Evolutionary conservation across 164 flowering plant species (phyloP), one percentile per base, ranked within the genome.

Genomic region (Macadamia tetraphylla): DNA sequence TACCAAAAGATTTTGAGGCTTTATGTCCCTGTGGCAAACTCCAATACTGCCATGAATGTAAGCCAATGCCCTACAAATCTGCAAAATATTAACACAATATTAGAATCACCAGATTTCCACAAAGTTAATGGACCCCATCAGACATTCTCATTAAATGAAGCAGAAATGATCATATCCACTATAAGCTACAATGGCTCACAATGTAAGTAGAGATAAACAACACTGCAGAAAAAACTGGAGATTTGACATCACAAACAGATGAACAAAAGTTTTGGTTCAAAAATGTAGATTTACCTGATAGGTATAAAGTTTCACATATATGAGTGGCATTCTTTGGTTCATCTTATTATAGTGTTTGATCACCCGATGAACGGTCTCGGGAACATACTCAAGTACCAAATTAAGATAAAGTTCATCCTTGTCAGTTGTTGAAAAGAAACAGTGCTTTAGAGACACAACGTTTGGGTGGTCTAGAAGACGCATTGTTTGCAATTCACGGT

Each of bases 401-500:
- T 86, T 86, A 9, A 86, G 85, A 71, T 77, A 86, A 49, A 84
- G 85, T 64, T 86, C 90, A 44, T 83, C 80, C 74, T 84, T 86
- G 46, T 81, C 85, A 60, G 87, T 86, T 30, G 90, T 86, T 69
- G 90, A 86, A 72, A 81, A 84, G 85, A 86, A 86, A 69, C 88
- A 86, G 66, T 86, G 90, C 71, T 82, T 84, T 69, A 86, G 70
- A 29, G 80, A 67, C 30, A 84, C 85, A 60, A 81, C 79, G 75
- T 86, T 86, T 51, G 90, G 88, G 71, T 85, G 88, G 49, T 87
- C 90, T 12, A 87, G 79, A 40, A 86, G 75, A 32, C 86, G 87
- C 90, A 87, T 87, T 29, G 87, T 86, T 73, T 87, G 92, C 71
- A 85, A 79, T 78, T 87, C 92, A 14, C 92, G 78, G 69, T 87